Base-by-base conservation (phyloP, 2,329 filamentous ascomycete genomes). In the Taxawa tesnikishii region DNA sequence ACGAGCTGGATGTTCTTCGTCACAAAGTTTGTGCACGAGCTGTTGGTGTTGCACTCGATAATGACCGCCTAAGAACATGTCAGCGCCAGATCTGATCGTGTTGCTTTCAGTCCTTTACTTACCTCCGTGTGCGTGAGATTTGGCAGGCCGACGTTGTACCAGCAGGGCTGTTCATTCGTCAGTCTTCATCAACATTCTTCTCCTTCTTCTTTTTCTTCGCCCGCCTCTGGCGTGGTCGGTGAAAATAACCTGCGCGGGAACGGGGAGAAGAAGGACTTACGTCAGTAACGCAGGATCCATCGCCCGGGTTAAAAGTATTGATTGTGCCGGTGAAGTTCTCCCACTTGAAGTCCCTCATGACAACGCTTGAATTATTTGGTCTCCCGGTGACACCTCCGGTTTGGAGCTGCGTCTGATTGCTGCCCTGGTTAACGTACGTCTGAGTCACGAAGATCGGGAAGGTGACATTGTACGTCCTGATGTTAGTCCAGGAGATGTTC, bases 401-500 rank as follows among this genome's bases (percentile, higher is more conserved):
- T 6, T 46, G 37, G 1, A 49, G 43, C 18, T 50, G 47, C 3
- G 43, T 51, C 38, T 46, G 49, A 5, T 40, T 45, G 16, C 40
- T 47, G n/a, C 47, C 51, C 40, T 63, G 59, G 33, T 64, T 55
- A 38, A 45, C 43, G 42, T 64, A 64, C 24, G 53, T 60, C 43
- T 63, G 59, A 3, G 59, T 63, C n/a, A 63, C 58, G 34, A 61
- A 63, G 33, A 63, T 57, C 1, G 60, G 60, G 38, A 63, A 63
- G 0, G 59, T 56, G 17, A 63, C 60, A 34, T 63, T 64, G 41
- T 55, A 56, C 9, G 54, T 39, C 5, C 55, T 43, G 32, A 63
- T 59, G 37, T 63, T 59, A 31, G 49, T 53, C 61, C 61, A 64
- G 18, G 53, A 58, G 27, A 65, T 49, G 31, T 61, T 60, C 42